Conservation (phyloP, 495 filamentous ascomycete species). For the Clohesyomyces aquaticus region DNA sequence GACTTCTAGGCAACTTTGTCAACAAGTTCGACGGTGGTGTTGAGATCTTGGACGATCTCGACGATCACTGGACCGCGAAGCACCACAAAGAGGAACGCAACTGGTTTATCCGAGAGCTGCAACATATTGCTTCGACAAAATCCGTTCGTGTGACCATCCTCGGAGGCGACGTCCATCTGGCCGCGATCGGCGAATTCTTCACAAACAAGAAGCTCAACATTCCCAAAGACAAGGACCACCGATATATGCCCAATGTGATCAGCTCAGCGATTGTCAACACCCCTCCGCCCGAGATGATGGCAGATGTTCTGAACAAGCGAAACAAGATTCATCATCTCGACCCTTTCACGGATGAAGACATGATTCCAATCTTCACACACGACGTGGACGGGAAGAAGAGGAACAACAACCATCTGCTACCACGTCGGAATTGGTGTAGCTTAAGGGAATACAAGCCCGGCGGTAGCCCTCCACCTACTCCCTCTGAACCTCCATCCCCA, state of each 20-base stretch:
- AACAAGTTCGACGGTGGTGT: slow-evolving; percentile 92
- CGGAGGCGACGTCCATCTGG: slow-evolving; percentile 91
- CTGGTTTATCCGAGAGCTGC: slow-evolving; percentile 84
- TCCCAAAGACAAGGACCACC: slow-evolving; percentile 81
- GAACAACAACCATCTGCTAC: slow-evolving; percentile 90
- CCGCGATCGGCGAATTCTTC: slow-evolving; percentile 91
- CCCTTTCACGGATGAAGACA: slow-evolving; percentile 84
- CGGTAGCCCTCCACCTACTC: slow-evolving; percentile 68
- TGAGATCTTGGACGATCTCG: slow-evolving; percentile 88
- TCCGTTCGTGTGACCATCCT: slow-evolving; percentile 89
- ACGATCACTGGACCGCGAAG: slow-evolving; percentile 97
- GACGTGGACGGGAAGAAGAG: slow-evolving; percentile 87
- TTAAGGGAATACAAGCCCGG: slow-evolving; percentile 82
- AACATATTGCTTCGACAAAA: slow-evolving; percentile 86
- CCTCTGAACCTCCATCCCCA: slow-evolving; percentile 20
- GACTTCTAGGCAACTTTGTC: slow-evolving; percentile 77
- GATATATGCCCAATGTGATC: slow-evolving; percentile 91
- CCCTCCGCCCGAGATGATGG: slow-evolving; percentile 85
- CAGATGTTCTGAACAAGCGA: slow-evolving; percentile 88
- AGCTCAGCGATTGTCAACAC: slow-evolving; percentile 91
- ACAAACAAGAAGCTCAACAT: slow-evolving; percentile 79
- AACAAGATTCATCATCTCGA: slow-evolving; percentile 93
- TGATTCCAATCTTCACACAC: slow-evolving; percentile 88
- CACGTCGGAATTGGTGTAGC: slow-evolving; percentile 90
- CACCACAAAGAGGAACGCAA: slow-evolving; percentile 87